Evolutionary conservation across 1,139 yeast genomes (phyloP), one percentile per base, ranked within the genome.

Genomic region (Yamadazyma conglobata): DNA sequence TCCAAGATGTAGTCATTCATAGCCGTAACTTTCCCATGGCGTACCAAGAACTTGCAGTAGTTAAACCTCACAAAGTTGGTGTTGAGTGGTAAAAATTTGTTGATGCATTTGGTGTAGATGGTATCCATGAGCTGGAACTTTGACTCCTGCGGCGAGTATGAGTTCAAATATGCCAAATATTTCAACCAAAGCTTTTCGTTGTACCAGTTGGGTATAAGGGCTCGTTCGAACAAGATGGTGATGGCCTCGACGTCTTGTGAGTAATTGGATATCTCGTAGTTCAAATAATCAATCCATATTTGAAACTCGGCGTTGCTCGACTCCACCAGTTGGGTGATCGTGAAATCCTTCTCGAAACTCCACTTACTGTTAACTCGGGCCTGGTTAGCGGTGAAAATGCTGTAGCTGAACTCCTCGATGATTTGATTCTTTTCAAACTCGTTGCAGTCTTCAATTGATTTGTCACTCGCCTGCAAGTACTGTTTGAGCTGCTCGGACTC

Each of bases 341-440:
- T 57, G 6, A 83, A 53, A 7, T 60, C 54, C 6, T 79, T 68
- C 50, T 83, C 93, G 47, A 48, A 79, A 3, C 58, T 56, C 91
- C 91, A 83, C 30, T 74, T 64, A 7, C 63, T 66, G 22, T 66
- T 70, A 3, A 81, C 85, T 18, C 57, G 52, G 1, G 38, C 39
- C 44, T 79, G 84, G 0, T 80, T 76, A 0, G 46, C 38, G 4
- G 56, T 47, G 38, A 77, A 74, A 0, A 71, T 48, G 2, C 44
- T 50, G 31, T 65, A 62, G 32, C 72, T 55, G 43, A 59, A 66
- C 8, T 61, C 60, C 30, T 73, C 74, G 6, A 72, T 49, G 3
- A 66, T 47, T 32, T 64, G 70, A 32, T 55, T 57, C 32, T 50
- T 49, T 35, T 63, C 69, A 16, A 50, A 54, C 34, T 37, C 46